These are phyloP conservation scores for Russula sp. DNA, from an alignment of 768 basidiomycete species.

Conservation along the genomic window DNA sequence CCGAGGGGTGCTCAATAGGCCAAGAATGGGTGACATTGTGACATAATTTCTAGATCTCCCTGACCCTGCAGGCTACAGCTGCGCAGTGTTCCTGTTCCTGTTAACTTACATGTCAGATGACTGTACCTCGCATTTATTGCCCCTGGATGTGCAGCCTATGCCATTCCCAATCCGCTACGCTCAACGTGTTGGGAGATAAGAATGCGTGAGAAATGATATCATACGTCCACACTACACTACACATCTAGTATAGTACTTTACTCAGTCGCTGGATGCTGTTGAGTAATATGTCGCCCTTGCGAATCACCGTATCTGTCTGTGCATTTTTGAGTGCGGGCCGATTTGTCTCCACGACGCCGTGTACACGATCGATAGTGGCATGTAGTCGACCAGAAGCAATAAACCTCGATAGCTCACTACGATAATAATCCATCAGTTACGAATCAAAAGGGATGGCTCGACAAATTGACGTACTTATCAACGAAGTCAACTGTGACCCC, in stretches of 20 bases:
- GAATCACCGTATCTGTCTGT: slow-evolving; percentile 90
- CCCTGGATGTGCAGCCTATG: not conserved
- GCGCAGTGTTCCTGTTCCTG: not conserved
- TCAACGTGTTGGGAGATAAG: not conserved
- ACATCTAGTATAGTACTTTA: slow-evolving; percentile 66
- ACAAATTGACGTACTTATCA: slow-evolving; percentile 60
- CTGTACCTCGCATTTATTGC: not conserved
- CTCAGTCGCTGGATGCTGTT: slow-evolving; percentile 86
- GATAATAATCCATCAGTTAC: slow-evolving; percentile 11
- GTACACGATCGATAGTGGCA: slow-evolving; percentile 92
- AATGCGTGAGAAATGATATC: slow-evolving; percentile 8
- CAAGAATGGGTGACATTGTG: slow-evolving; percentile 28
- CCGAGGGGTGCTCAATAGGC: slow-evolving; percentile 53
- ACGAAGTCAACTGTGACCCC: slow-evolving; percentile 88
- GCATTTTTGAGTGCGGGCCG: slow-evolving; percentile 72
- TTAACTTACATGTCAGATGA: not conserved
- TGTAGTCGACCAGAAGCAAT: slow-evolving; percentile 84
- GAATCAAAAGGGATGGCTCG: slow-evolving; percentile 1
- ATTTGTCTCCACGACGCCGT: slow-evolving; percentile 90
- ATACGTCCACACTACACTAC: slow-evolving; percentile 11
- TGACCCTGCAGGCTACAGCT: too few relatives aligned
- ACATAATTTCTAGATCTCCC: not conserved
- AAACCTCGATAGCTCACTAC: slow-evolving; percentile 86
- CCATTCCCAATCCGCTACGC: not conserved
- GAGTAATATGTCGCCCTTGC: slow-evolving; percentile 86